Evolutionary conservation across 2,329 filamentous ascomycete genomes (phyloP), one percentile per base, ranked within the genome.

Genomic region (Trichoderma breve): DNA sequence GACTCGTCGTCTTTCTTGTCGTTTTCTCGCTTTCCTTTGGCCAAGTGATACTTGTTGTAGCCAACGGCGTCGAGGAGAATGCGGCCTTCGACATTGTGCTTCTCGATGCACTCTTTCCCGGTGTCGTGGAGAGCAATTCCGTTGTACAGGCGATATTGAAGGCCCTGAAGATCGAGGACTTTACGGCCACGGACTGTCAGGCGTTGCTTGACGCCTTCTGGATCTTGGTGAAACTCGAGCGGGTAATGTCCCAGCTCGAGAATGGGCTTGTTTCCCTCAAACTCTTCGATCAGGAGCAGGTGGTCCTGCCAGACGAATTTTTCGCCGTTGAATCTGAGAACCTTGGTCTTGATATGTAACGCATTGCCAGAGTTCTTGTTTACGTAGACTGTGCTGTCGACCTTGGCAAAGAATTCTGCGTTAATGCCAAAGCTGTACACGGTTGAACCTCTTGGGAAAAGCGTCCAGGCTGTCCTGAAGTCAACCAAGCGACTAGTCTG

Each of bases 391-490:
- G 82, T 80, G 36, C 77, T 76, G 7, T 80, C 76, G 2, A 84
- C 83, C 65, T 81, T 82, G 76, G 77, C 81, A 14, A 86, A 78
- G 43, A 83, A 78, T 73, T 85, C 83, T 32, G 81, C 80, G 74
- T 84, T 83, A 57, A 79, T 73, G 14, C 78, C 80, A 71, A 77
- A 80, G 72, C 78, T 82, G 74, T 84, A 83, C 55, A 84, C 75
- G 34, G 80, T 79, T 0, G 80, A 80, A 24, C 78, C 78, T 12
- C 78, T 78, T 9, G 84, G 82, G 74, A 85, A 86, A 51, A 82
- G 81, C 0, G 83, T 81, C 85, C 85, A 86, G 26, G 81, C 82
- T 0, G 81, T 78, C 36, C 79, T 78, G 75, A 81, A 86, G 47
- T 81, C 81, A 47, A 84, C 80, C 15, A 86, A 80, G 0, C 80